A percentile compares a stretch with the other conserved stretches of the same genome.
These are phyloP conservation scores for Nicotiana sylvestris DNA, from an alignment of 257 asterid genomes.

Conservation along the genomic window DNA sequence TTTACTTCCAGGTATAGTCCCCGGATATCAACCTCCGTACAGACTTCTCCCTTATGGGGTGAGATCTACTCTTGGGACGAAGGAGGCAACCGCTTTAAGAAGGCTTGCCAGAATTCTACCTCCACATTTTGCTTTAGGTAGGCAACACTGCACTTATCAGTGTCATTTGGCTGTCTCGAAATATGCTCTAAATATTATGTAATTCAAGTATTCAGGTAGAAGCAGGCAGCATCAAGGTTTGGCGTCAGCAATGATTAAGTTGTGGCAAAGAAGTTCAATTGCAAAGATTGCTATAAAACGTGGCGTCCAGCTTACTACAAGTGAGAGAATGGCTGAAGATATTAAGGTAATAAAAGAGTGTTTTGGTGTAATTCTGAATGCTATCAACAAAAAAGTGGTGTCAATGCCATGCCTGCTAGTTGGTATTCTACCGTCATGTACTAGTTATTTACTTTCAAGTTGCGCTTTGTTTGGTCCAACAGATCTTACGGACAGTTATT, in stretches of 20 bases:
- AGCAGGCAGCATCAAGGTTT: slow-evolving; percentile 98
- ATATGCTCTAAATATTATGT: neutral
- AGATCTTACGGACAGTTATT: neutral
- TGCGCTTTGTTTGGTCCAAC: neutral
- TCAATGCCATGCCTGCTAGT: neutral
- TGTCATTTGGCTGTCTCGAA: neutral
- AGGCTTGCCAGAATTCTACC: slow-evolving; percentile 87
- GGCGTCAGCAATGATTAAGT: slow-evolving; percentile 85
- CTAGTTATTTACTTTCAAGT: neutral
- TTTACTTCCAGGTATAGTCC: slow-evolving; percentile 69
- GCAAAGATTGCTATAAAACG: slow-evolving; percentile 88
- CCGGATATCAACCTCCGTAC: slow-evolving; percentile 75
- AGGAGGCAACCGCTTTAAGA: slow-evolving; percentile 78
- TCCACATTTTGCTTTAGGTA: slow-evolving; percentile 97
- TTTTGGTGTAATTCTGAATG: slow-evolving; percentile 6
- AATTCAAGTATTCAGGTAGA: slow-evolving; percentile 57
- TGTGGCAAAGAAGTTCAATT: slow-evolving; percentile 91
- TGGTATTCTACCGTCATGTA: neutral
- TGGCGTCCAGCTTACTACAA: slow-evolving; percentile 92
- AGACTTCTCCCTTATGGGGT: slow-evolving; percentile 92
- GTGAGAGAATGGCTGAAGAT: slow-evolving; percentile 99
- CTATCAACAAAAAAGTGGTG: neutral
- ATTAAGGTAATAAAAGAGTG: slow-evolving; percentile 57
- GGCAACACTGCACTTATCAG: slow-evolving; percentile 7
- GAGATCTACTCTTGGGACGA: slow-evolving; percentile 56